A percentile compares a stretch with the other conserved stretches of the same genome.
Evolutionary conservation across 2,329 filamentous ascomycete genomes (phyloP).

Genomic region (Seiridium unicorne): DNA sequence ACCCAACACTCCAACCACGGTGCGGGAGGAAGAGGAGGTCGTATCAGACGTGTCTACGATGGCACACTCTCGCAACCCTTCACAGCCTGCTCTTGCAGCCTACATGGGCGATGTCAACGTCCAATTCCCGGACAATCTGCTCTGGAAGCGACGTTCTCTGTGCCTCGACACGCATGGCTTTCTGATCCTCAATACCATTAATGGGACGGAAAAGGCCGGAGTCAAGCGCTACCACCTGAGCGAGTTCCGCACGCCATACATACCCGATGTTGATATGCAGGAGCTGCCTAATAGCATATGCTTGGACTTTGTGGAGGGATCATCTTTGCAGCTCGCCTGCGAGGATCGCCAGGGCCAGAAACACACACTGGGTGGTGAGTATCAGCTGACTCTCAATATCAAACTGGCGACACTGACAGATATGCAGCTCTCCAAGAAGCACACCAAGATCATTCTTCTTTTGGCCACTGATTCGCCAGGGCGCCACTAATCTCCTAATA

Average conservation of each 20-base stretch:
- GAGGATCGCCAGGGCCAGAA: conserved; percentile 59
- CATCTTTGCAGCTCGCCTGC: conserved; percentile 62
- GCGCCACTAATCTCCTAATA: not conserved
- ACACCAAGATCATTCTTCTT: conserved; percentile 6
- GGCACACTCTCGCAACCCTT: conserved; percentile 16
- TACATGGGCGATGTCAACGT: conserved; percentile 91
- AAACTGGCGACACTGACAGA: not conserved
- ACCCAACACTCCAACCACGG: conserved; percentile 48
- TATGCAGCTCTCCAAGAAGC: conserved; percentile 9
- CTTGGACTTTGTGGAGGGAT: conserved; percentile 59
- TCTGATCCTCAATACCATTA: conserved; percentile 72
- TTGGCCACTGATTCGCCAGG: not conserved
- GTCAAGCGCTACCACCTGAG: conserved; percentile 81
- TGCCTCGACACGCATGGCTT: conserved; percentile 82
- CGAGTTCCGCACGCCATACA: conserved; percentile 76
- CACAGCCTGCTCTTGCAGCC: conserved; percentile 50
- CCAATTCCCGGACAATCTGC: conserved; percentile 90
- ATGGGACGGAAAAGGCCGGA: conserved; percentile 52
- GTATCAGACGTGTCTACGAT: conserved; percentile 22
- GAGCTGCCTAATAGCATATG: conserved; percentile 85
- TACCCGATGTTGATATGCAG: conserved; percentile 87
- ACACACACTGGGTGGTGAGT: conserved; percentile 53
- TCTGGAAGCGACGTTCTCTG: conserved; percentile 94
- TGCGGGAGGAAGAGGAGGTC: conserved; percentile 47
- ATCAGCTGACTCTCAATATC: not conserved